Conservation (phyloP, 345 rosid species). For the Sonneratia caseolaris region DNA sequence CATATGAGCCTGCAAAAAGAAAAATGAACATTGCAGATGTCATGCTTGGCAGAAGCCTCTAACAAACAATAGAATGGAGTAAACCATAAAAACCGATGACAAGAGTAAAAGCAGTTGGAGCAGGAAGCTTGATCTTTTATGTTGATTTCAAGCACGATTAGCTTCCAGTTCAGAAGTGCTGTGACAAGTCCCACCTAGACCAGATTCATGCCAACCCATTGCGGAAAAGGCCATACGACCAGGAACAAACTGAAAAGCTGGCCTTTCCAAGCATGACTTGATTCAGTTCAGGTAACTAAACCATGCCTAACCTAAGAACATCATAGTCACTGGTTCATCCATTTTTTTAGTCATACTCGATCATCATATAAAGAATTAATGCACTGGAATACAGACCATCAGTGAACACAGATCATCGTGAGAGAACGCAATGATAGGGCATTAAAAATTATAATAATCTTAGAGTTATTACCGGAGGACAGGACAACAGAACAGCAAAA, state of each 20-base stretch:
- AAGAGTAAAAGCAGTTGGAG: too few species aligned
- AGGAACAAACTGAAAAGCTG: neutral
- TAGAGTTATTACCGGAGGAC: too few species aligned
- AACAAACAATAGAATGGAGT: neutral
- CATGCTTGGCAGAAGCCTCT: neutral
- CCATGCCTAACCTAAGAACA: neutral
- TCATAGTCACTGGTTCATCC: neutral
- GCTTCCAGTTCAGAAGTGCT: neutral
- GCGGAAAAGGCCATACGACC: neutral
- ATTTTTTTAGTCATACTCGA: neutral
- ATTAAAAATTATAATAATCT: too few species aligned
- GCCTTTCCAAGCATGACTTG: neutral
- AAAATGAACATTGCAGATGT: neutral
- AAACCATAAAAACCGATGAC: neutral
- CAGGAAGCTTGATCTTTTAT: neutral
- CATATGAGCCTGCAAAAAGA: constrained; percentile 7
- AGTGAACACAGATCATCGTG: too few species aligned
- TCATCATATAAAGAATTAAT: neutral
- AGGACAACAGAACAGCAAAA: too few species aligned
- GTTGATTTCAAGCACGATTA: neutral
- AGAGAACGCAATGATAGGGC: too few species aligned
- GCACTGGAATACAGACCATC: too few species aligned
- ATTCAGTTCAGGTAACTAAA: neutral
- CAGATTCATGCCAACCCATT: neutral
- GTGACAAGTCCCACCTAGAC: neutral